phyloP scores from a whole-genome alignment of 176 grass and related monocot genomes.

The Zea mays region Zm-B73-REFERENCE-NAM-5.0 NC_050096.1:225270001-225270500 shows the following conservation, averaged over 20 bases:
- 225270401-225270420: neutral
- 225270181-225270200: neutral
- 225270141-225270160: neutral
- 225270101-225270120: neutral
- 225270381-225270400: neutral
- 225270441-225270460: neutral
- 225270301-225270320: conserved; percentile 16
- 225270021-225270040: too few relatives aligned
- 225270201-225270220: neutral
- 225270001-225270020: too few relatives aligned
- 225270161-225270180: neutral
- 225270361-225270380: neutral
- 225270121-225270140: neutral
- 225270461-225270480: neutral
- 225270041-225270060: too few relatives aligned
- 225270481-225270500: conserved; percentile 16
- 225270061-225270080: neutral
- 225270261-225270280: neutral
- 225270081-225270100: too few relatives aligned
- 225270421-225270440: neutral
- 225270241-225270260: neutral
- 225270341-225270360: neutral
- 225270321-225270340: conserved; percentile 18
- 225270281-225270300: conserved; percentile 4
- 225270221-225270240: neutral